Conservation (phyloP, 2,329 filamentous ascomycete genomes). For the Beauveria rudraprayagi region DNA sequence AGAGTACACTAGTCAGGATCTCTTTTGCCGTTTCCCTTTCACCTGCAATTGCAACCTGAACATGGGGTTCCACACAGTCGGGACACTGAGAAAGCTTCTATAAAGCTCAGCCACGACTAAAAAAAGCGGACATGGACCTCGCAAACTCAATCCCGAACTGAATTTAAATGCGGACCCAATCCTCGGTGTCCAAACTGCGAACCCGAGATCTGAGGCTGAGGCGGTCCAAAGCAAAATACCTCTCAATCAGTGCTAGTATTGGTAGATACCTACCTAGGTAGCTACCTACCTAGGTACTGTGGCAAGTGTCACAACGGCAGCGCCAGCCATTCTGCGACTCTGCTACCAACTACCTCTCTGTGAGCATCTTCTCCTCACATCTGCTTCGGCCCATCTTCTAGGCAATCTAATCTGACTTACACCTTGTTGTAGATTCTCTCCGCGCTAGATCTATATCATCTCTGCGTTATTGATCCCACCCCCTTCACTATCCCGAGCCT, state of each 20-base stretch:
- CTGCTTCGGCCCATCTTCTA: background rate
- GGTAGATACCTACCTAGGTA: background rate
- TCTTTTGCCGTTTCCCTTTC: background rate
- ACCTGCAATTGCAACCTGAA: background rate
- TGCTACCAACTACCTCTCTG: background rate
- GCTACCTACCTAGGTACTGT: background rate
- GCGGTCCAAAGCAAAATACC: background rate
- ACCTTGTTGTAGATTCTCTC: background rate
- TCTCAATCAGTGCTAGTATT: background rate
- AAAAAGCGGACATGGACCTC: constrained; percentile 3
- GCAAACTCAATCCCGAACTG: constrained; percentile 3
- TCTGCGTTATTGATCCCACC: background rate
- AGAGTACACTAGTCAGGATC: constrained; percentile 2
- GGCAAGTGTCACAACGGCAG: background rate
- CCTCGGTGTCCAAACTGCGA: constrained; percentile 7
- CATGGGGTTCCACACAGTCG: constrained; percentile 7
- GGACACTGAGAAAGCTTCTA: constrained; percentile 1
- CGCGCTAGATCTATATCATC: background rate
- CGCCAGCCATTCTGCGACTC: background rate
- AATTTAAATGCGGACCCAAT: constrained; percentile 6
- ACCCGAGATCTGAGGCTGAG: background rate
- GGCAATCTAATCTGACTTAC: background rate
- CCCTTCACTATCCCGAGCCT: background rate
- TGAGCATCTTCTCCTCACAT: background rate
- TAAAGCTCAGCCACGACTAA: background rate